phyloP scores from a whole-genome alignment of 768 basidiomycete genomes.

The Symmetrospora coprosmae region DNA sequence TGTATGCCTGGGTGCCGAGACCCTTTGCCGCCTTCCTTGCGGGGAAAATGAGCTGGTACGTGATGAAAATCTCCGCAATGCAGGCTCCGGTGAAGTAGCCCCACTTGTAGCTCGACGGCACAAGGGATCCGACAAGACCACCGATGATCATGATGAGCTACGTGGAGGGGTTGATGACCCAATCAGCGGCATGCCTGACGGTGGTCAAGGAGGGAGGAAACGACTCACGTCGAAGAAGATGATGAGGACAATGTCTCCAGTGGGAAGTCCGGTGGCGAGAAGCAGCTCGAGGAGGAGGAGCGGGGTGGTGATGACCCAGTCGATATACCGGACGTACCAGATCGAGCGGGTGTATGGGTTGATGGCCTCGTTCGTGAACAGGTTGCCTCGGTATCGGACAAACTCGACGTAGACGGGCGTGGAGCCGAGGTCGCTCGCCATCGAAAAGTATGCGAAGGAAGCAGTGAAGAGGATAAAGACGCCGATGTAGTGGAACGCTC shows the following conservation, averaged over 20 bases:
- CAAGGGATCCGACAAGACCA: conserved; percentile 45
- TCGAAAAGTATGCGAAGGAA: conserved; percentile 44
- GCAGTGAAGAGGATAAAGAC: conserved; percentile 43
- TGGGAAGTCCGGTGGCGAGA: conserved; percentile 43
- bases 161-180: neutral
- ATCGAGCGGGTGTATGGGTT: conserved; percentile 33
- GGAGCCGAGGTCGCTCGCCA: conserved; percentile 48
- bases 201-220: neutral
- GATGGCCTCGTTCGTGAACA: conserved; percentile 33
- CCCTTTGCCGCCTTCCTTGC: conserved; percentile 33
- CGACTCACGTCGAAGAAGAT: conserved; percentile 40
- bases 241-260: conserved; percentile 43
- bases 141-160: conserved; percentile 41
- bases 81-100: conserved; percentile 40
- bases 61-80: conserved; percentile 44
- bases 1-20: conserved; percentile 33
- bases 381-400: conserved; percentile 40
- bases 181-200: neutral
- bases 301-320: conserved; percentile 41
- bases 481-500: conserved; percentile 46
- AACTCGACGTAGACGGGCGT: conserved; percentile 44
- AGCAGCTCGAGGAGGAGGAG: conserved; percentile 43
- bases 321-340: conserved; percentile 45
- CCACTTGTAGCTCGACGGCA: conserved; percentile 47
- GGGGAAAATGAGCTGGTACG: conserved; percentile 38